Percentiles rank a stretch among this genome's conserved stretches.
These are phyloP conservation scores for Pseudomonodictys pantanalensis DNA, from an alignment of 495 filamentous ascomycete genomes.

Conservation along the genomic window DNA sequence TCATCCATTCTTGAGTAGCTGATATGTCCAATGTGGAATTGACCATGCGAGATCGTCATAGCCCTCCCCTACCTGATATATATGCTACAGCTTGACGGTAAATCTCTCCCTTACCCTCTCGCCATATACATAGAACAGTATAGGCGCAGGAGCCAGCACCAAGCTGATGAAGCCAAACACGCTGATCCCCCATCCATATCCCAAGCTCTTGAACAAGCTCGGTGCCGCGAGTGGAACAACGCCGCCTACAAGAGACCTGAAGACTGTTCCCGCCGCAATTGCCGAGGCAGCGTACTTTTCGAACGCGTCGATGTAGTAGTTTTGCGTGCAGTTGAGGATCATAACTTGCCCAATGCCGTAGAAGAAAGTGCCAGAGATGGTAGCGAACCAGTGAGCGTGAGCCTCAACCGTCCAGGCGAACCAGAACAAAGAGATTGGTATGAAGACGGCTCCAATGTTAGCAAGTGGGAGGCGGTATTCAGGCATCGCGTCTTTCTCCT, in stretches of 20 bases:
- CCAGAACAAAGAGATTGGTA: constrained; percentile 40
- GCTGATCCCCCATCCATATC: constrained; percentile 31
- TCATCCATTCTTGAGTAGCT: no score
- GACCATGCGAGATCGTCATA: no score
- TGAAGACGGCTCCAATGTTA: constrained; percentile 34
- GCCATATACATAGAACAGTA: constrained; percentile 12
- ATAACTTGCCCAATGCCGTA: constrained; percentile 34
- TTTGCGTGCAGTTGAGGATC: constrained; percentile 35
- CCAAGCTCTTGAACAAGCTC: constrained; percentile 16
- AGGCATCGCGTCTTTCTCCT: constrained; percentile 27
- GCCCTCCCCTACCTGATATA: no score
- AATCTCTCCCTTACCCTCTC: constrained; percentile 18
- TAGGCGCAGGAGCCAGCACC: constrained; percentile 15
- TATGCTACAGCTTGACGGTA: constrained; percentile 4
- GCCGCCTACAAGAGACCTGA: constrained; percentile 31
- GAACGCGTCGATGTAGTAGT: constrained; percentile 44
- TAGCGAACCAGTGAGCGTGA: constrained; percentile 41
- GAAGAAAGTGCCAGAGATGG: constrained; percentile 40
- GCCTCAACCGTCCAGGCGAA: constrained; percentile 45
- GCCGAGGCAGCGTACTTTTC: constrained; percentile 40
- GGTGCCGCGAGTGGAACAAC: constrained; percentile 27
- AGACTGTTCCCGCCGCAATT: constrained; percentile 37
- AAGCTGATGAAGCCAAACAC: constrained; percentile 18
- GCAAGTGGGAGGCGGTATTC: constrained; percentile 41
- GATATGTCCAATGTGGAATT: no score